phyloP scores from a whole-genome alignment of 1,284 basidiomycete species.

The Wallemia mellicola region DNA sequence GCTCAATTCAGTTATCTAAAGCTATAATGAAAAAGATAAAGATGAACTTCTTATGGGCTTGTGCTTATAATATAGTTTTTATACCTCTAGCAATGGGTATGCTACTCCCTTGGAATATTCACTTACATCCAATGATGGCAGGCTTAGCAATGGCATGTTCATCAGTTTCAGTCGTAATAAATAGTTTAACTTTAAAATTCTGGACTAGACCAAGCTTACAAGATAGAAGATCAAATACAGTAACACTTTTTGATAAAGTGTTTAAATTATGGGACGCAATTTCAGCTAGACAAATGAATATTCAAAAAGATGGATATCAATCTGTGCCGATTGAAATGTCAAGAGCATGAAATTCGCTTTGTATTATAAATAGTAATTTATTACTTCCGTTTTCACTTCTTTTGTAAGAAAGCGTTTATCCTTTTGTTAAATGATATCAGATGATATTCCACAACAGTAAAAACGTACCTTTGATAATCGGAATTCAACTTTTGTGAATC shows the following conservation, averaged over 20 bases:
- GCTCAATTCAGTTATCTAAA: slow-evolving; percentile 66
- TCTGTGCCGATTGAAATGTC: neutral
- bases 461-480: neutral
- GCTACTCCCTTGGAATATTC: slow-evolving; percentile 65
- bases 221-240: neutral
- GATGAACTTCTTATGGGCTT: slow-evolving; percentile 65
- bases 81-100: slow-evolving; percentile 98
- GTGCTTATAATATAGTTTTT: slow-evolving; percentile 70
- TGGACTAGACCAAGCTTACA: slow-evolving; percentile 13
- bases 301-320: neutral
- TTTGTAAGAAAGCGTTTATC: neutral
- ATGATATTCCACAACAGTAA: neutral
- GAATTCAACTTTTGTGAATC: neutral
- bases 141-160: slow-evolving; percentile 94
- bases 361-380: neutral
- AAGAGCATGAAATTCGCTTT: neutral
- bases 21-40: slow-evolving; percentile 70
- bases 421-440: neutral
- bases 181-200: slow-evolving; percentile 45
- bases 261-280: neutral
- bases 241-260: neutral
- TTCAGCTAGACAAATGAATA: neutral
- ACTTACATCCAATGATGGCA: slow-evolving; percentile 93
- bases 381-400: neutral
- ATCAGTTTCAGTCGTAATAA: slow-evolving; percentile 77